Base-by-base conservation (phyloP, 768 basidiomycete species). In the Chalciporus chontae region DNA sequence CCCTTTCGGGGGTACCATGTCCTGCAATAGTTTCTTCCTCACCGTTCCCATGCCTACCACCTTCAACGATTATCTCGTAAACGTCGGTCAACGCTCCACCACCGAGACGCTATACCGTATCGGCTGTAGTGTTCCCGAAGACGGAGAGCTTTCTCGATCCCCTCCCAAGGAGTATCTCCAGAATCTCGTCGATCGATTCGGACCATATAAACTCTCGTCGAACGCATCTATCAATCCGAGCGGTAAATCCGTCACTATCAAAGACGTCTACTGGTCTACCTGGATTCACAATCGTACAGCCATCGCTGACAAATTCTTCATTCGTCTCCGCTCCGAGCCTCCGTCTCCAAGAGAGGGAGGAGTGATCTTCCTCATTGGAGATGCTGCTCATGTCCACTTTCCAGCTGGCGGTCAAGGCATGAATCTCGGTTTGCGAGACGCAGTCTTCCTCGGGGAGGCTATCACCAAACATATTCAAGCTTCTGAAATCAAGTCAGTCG, bases 401-500 rank as follows among this genome's bases (percentile, higher is more conserved):
- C 79, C 80, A 4, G 69, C 72, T 1, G 79, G 80, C 2, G 80
- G 80, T 0, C 80, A 81, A 52, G 80, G 80, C 7, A 78, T 82
- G 79, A 80, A 80, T 51, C 72, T 81, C 19, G 79, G 79, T 8
- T 59, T 82, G 19, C 72, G 80, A 10, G 80, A 81, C 48, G 78
- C 75, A 1, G 54, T 79, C 13, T 66, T 69, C 40, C 66, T 81
- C 11, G 78, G 73, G 4, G 69, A 74, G 14, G 69, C 62, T 0
- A 57, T 82, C 43, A 59, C 62, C n/a, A 62, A 68, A 26, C 76
- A 77, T 55, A 47, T 73, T 1, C 57, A 47, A 5, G 57, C 54
- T 2, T 7, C 52, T 8, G 50, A 58, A 29, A 50, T 46, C 4
- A 38, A 37, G 18, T 24, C 58, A 0, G 44, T 55, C 4, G 26